Evolutionary conservation across 2,329 filamentous ascomycete species (phyloP).

Genomic region (Phialocephala sp.): DNA sequence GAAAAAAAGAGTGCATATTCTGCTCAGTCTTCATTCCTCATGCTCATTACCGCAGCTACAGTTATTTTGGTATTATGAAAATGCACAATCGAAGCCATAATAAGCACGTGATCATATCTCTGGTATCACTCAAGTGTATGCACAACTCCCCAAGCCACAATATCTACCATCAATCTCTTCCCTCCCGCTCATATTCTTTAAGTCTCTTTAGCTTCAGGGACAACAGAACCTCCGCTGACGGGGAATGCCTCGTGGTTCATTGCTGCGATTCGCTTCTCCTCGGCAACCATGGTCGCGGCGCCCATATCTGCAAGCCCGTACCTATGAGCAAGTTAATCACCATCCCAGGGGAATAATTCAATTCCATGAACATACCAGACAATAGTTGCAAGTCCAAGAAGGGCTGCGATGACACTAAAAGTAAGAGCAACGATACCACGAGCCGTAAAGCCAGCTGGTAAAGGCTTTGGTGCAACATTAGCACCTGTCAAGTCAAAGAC

Average conservation of each 20-base stretch:
- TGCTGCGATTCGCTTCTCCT: constrained; percentile 32
- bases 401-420: constrained; percentile 40
- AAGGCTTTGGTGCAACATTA: constrained; percentile 32
- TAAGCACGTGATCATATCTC: constrained; percentile 4
- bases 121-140: constrained; percentile 5
- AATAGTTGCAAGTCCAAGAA: constrained; percentile 40
- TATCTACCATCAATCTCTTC: neutral
- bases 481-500: constrained; percentile 66
- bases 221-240: neutral
- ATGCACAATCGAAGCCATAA: constrained; percentile 11
- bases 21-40: neutral
- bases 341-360: neutral
- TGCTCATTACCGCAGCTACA: neutral
- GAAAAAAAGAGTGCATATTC: neutral
- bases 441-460: constrained; percentile 41
- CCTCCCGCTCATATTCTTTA: neutral
- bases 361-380: constrained; percentile 32
- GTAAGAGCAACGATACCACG: constrained; percentile 41
- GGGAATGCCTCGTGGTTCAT: constrained; percentile 11
- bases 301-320: constrained; percentile 43
- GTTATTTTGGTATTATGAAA: neutral
- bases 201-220: neutral
- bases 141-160: neutral
- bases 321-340: constrained; percentile 25
- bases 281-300: constrained; percentile 33